phyloP scores from a whole-genome alignment of 805 yeast species.

The Lipomyces sp. region DNA sequence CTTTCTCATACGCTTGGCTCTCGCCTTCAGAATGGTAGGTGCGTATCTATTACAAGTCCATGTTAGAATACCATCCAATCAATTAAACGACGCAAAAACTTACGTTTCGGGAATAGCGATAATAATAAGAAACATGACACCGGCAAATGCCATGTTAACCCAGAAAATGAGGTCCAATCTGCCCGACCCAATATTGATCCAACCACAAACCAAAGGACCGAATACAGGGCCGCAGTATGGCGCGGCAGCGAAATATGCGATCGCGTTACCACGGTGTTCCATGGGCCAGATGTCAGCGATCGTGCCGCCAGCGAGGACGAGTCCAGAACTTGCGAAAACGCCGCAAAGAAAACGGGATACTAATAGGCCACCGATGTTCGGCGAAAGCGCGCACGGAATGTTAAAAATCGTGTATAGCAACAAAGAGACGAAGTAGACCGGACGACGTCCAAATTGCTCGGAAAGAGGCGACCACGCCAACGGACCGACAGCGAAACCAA shows the following conservation, averaged over 20 bases:
- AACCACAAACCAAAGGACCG: slow-evolving; percentile 86
- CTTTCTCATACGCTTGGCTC: slow-evolving; percentile 67
- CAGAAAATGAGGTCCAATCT: slow-evolving; percentile 67
- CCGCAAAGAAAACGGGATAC: slow-evolving; percentile 87
- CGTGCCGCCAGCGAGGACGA: slow-evolving; percentile 86
- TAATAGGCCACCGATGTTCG: slow-evolving; percentile 74
- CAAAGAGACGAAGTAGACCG: slow-evolving; percentile 75
- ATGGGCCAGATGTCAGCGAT: slow-evolving; percentile 84
- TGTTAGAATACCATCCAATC: background rate
- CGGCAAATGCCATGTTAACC: slow-evolving; percentile 92
- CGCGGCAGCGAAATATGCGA: slow-evolving; percentile 86
- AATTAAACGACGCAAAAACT: background rate
- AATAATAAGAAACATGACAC: slow-evolving; percentile 69
- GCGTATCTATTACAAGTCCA: slow-evolving; percentile 58
- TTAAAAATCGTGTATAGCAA: slow-evolving; percentile 73
- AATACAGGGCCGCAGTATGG: slow-evolving; percentile 92
- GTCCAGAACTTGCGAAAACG: slow-evolving; percentile 76
- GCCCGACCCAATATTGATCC: slow-evolving; percentile 68
- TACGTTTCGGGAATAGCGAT: slow-evolving; percentile 75
- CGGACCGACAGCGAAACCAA: slow-evolving; percentile 87
- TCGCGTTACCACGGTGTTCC: slow-evolving; percentile 80
- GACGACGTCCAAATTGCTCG: slow-evolving; percentile 81
- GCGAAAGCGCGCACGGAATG: slow-evolving; percentile 81
- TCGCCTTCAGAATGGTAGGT: slow-evolving; percentile 71
- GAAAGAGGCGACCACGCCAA: slow-evolving; percentile 84